phyloP scores from a whole-genome alignment of 768 basidiomycete genomes.

The Daedaleopsis sinensis region DNA sequence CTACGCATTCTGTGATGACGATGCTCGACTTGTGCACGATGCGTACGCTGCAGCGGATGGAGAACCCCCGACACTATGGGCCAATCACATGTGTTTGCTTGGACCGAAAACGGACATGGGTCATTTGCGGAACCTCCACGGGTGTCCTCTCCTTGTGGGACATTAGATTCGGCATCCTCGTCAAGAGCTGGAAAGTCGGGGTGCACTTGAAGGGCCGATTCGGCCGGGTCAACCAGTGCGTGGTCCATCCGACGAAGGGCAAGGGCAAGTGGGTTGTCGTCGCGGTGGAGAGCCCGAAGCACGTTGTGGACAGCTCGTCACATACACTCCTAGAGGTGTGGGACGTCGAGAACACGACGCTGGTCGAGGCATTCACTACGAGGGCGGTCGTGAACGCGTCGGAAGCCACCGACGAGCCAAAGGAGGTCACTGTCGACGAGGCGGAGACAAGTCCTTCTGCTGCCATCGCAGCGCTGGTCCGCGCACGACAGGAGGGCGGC shows the following conservation, averaged over 20 bases:
- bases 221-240: conserved; percentile 71
- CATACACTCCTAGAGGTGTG: conserved; percentile 78
- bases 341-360: conserved; percentile 81
- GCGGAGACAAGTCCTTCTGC: conserved; percentile 67
- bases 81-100: conserved; percentile 85
- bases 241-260: conserved; percentile 84
- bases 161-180: conserved; percentile 85
- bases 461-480: conserved; percentile 82
- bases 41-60: conserved; percentile 73
- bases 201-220: conserved; percentile 52
- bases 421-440: conserved; percentile 52
- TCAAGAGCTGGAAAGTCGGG: conserved; percentile 87
- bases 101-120: conserved; percentile 85
- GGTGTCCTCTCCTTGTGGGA: conserved; percentile 94
- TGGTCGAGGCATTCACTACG: conserved; percentile 82
- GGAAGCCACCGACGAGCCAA: conserved; percentile 56
- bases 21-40: conserved; percentile 86
- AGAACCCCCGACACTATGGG: conserved; percentile 85
- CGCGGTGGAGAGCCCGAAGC: conserved; percentile 55
- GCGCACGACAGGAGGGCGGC: conserved; percentile 54
- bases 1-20: conserved; percentile 75
- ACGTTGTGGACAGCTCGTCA: conserved; percentile 32
- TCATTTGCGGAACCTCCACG: conserved; percentile 83
- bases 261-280: conserved; percentile 91
- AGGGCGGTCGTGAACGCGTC: conserved; percentile 47